phyloP scores from a whole-genome alignment of 78 protist species.

The Dictyostelium discoideum region dicty_2.7 NC_007091.3:2784501-2785000 shows the following conservation, averaged over 20 bases:
- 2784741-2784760: neutral
- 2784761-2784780: neutral
- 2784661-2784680: too few relatives aligned
- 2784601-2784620: too few relatives aligned
- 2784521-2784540: too few relatives aligned
- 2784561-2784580: too few relatives aligned
- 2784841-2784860: neutral
- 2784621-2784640: too few relatives aligned
- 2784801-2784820: neutral
- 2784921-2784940: neutral
- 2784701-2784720: neutral
- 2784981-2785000: neutral
- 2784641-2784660: too few relatives aligned
- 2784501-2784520: too few relatives aligned
- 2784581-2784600: too few relatives aligned
- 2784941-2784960: neutral
- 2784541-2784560: too few relatives aligned
- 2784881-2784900: neutral
- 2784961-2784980: neutral
- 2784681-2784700: too few relatives aligned
- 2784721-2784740: neutral
- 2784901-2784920: neutral
- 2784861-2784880: neutral
- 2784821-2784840: neutral
- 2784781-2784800: neutral